Percentiles rank a stretch among this genome's conserved stretches.
Conservation (phyloP, 2,329 filamentous ascomycete genomes). For the Biscogniauxia marginata region DNA sequence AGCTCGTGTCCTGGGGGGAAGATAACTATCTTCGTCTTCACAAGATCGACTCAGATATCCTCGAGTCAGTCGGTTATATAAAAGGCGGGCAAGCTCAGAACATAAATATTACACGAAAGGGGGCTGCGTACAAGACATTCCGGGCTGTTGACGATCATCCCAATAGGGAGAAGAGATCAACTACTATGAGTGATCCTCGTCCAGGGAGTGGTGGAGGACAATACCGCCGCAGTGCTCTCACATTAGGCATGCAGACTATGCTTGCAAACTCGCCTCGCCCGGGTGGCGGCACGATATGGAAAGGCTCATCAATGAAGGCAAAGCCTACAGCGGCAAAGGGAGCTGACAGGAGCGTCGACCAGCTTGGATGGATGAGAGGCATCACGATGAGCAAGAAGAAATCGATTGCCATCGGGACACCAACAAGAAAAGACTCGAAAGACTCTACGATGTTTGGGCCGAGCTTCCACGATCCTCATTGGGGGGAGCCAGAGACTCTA, state of each 20-base stretch:
- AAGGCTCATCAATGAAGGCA: slow-evolving; percentile 59
- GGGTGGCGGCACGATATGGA: slow-evolving; percentile 44
- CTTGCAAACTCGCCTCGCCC: slow-evolving; percentile 38
- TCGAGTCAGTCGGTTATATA: slow-evolving; percentile 69
- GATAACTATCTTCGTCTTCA: slow-evolving; percentile 82
- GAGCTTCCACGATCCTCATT: slow-evolving; percentile 53
- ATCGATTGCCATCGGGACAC: slow-evolving; percentile 38
- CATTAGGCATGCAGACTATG: slow-evolving; percentile 44
- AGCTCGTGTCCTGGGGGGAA: slow-evolving; percentile 88
- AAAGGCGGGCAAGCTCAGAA: slow-evolving; percentile 65
- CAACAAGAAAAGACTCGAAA: slow-evolving; percentile 51
- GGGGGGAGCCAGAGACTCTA: slow-evolving; percentile 60
- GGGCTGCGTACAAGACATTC: slow-evolving; percentile 83
- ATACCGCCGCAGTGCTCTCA: slow-evolving; percentile 44
- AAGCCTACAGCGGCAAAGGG: slow-evolving; percentile 43
- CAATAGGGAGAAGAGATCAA: slow-evolving; percentile 55
- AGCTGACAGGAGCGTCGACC: slow-evolving; percentile 49
- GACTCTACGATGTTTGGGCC: slow-evolving; percentile 52
- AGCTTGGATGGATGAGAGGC: slow-evolving; percentile 69
- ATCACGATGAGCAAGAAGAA: slow-evolving; percentile 62
- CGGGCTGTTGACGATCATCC: slow-evolving; percentile 64
- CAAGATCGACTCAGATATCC: slow-evolving; percentile 62
- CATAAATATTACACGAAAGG: slow-evolving; percentile 76
- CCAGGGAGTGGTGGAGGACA: slow-evolving; percentile 43
- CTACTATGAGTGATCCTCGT: slow-evolving; percentile 62